A percentile compares a stretch with the other conserved stretches of the same genome.
phyloP scores from a whole-genome alignment of 352 stramenopile genomes.

The Saprolegnia diclina region DNA sequence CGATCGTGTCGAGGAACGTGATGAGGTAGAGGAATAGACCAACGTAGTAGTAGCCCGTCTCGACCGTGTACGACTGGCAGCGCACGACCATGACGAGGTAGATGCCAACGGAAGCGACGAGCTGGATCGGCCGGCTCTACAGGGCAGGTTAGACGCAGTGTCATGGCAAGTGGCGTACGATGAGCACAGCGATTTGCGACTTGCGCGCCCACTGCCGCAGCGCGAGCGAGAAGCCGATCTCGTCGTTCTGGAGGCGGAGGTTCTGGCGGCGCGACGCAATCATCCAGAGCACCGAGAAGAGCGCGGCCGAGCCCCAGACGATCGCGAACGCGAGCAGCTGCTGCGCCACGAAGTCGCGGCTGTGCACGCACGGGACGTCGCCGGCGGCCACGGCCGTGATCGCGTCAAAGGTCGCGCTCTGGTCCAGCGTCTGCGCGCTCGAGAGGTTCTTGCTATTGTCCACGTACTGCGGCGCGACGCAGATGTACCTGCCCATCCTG shows the following conservation, averaged over 20 bases:
- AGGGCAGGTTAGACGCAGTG: background rate
- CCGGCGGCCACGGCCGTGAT: constrained; percentile 5
- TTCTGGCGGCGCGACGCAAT: constrained; percentile 49
- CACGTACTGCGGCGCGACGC: constrained; percentile 16
- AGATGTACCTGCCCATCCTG: constrained; percentile 11
- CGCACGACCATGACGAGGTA: constrained; percentile 57
- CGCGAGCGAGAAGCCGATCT: constrained; percentile 76
- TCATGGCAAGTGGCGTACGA: constrained; percentile 35
- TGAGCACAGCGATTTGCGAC: constrained; percentile 58
- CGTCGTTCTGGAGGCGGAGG: constrained; percentile 44
- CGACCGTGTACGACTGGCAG: constrained; percentile 72
- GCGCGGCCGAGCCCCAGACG: constrained; percentile 42
- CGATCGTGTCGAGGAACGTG: constrained; percentile 51
- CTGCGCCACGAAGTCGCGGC: constrained; percentile 10
- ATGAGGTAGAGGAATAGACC: constrained; percentile 57
- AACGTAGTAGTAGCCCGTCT: constrained; percentile 52
- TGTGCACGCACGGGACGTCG: constrained; percentile 16
- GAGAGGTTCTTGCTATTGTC: constrained; percentile 22
- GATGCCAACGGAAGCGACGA: constrained; percentile 68
- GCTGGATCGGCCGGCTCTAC: constrained; percentile 71
- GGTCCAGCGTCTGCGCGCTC: background rate
- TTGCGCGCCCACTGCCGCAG: constrained; percentile 70
- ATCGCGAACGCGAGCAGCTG: constrained; percentile 13
- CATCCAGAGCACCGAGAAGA: constrained; percentile 52
- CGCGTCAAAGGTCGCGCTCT: constrained; percentile 16